Evolutionary conservation across 2,329 filamentous ascomycete genomes (phyloP).

Genomic region (Stagonosporopsis cucurbitacearum): DNA sequence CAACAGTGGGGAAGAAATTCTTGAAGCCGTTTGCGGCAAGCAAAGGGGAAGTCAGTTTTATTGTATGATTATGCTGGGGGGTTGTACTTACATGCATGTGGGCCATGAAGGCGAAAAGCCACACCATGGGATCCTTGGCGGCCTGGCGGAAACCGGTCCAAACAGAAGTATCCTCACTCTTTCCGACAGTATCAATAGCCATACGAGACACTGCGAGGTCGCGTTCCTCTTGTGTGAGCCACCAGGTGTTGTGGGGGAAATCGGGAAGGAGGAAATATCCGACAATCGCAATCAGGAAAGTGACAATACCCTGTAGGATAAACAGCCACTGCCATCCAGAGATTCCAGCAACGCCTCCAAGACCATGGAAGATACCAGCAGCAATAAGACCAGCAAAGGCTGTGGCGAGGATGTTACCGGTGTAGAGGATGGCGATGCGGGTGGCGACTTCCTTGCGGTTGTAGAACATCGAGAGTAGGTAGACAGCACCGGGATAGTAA

Average conservation of each 20-base stretch:
- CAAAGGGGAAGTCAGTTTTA: neutral
- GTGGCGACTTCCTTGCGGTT: conserved; percentile 57
- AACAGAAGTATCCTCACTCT: too few relatives aligned
- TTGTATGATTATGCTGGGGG: conserved; percentile 2
- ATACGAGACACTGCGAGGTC: too few relatives aligned
- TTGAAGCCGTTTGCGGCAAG: conserved; percentile 34
- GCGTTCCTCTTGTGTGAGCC: too few relatives aligned
- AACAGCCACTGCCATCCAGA: conserved; percentile 29
- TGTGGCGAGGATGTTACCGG: conserved; percentile 23
- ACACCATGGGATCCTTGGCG: too few relatives aligned
- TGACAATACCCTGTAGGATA: conserved; percentile 36
- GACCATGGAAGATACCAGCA: conserved; percentile 22
- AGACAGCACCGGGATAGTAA: conserved; percentile 66
- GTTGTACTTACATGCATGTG: conserved; percentile 49
- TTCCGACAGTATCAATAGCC: too few relatives aligned
- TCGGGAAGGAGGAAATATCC: conserved; percentile 51
- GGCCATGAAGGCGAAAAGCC: conserved; percentile 14
- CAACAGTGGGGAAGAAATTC: conserved; percentile 56
- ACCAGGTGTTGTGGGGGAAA: too few relatives aligned
- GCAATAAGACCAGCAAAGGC: conserved; percentile 27
- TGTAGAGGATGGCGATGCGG: conserved; percentile 17
- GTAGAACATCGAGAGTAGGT: conserved; percentile 69
- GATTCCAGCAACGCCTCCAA: conserved; percentile 28
- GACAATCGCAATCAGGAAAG: conserved; percentile 36
- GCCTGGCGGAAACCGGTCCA: too few relatives aligned